phyloP scores from a whole-genome alignment of 306 rosid genomes.

The Hippophae gyantsensis region DNA sequence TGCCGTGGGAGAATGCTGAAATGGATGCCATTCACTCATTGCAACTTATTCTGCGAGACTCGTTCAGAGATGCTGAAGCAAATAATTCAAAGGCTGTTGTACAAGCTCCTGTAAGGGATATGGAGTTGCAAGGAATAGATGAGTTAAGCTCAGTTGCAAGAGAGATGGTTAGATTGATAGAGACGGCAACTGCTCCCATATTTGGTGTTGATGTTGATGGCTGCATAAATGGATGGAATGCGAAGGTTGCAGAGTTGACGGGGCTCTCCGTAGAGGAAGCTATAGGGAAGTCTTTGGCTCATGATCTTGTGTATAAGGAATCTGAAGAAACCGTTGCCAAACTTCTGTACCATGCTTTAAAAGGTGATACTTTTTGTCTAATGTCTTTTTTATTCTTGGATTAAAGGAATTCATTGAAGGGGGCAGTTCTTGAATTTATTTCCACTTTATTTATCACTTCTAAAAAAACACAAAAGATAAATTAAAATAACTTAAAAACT shows the following conservation, averaged over 20 bases:
- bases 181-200: slow-evolving; percentile 98
- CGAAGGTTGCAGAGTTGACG: slow-evolving; percentile 84
- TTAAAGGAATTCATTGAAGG: slow-evolving; percentile 12
- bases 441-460: background rate
- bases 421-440: slow-evolving; percentile 1
- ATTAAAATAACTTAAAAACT: too few relatives aligned
- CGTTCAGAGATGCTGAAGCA: slow-evolving; percentile 54
- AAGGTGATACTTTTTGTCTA: slow-evolving; percentile 45
- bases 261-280: slow-evolving; percentile 86
- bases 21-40: slow-evolving; percentile 98
- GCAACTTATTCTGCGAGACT: slow-evolving; percentile 89
- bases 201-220: slow-evolving; percentile 86
- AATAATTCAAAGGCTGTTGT: slow-evolving; percentile 65
- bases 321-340: slow-evolving; percentile 53
- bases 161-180: slow-evolving; percentile 97
- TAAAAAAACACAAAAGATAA: background rate
- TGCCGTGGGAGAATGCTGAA: slow-evolving; percentile 92
- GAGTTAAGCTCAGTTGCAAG: slow-evolving; percentile 96
- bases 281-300: slow-evolving; percentile 82
- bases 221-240: slow-evolving; percentile 92
- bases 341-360: slow-evolving; percentile 70
- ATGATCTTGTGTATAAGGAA: slow-evolving; percentile 75
- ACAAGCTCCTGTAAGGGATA: slow-evolving; percentile 34
- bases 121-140: slow-evolving; percentile 70
- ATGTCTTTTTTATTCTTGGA: slow-evolving; percentile 5